Evolutionary conservation across 257 asterid genomes (phyloP).

Genomic region (Solanum lignicaule): DNA sequence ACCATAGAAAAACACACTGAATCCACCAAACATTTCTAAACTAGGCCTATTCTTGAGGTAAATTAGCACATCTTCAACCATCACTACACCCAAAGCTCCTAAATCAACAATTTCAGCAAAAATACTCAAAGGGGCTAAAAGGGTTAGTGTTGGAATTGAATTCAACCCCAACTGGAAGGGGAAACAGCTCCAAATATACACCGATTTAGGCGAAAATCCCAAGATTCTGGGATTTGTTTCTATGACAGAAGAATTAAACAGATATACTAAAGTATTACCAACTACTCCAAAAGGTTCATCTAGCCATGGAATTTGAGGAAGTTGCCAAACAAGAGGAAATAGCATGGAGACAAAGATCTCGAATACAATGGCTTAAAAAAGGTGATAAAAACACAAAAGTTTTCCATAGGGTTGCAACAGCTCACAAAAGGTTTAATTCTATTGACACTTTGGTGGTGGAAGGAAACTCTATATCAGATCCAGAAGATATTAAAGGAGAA

Average conservation of each 20-base stretch:
- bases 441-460: too few relatives aligned
- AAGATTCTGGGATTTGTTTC: neutral
- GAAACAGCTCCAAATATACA: conserved; percentile 8
- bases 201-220: conserved; percentile 8
- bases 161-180: conserved; percentile 17
- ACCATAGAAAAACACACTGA: conserved; percentile 5
- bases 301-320: too few relatives aligned
- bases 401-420: too few relatives aligned
- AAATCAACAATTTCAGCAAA: conserved; percentile 13
- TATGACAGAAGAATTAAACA: conserved; percentile 2
- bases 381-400: too few relatives aligned
- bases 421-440: too few relatives aligned
- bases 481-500: too few relatives aligned
- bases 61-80: conserved; percentile 9
- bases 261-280: conserved; percentile 5
- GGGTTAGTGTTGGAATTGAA: conserved; percentile 9
- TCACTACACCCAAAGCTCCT: conserved; percentile 17
- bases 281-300: too few relatives aligned
- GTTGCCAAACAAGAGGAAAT: too few relatives aligned
- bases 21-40: conserved; percentile 9
- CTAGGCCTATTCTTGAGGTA: conserved; percentile 2
- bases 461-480: too few relatives aligned
- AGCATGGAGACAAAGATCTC: too few relatives aligned
- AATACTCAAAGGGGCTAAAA: conserved; percentile 16
- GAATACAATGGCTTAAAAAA: too few relatives aligned